phyloP scores from a whole-genome alignment of 192 early-diverging fungal genomes.

The Linnemannia exigua region DNA sequence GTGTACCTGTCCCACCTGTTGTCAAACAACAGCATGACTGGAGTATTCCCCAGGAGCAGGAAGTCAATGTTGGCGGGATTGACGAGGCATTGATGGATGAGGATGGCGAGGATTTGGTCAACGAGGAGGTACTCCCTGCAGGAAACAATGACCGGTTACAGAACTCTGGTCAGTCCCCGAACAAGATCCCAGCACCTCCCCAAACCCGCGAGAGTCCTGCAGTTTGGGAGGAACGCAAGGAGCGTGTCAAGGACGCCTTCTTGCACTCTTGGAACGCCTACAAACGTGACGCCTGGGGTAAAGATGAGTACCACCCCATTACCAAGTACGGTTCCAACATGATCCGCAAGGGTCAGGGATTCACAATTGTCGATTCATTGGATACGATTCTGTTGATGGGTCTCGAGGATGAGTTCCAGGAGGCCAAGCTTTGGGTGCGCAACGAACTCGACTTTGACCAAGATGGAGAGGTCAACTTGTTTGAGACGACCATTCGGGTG shows the following conservation, averaged over 20 bases:
- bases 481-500: conserved; percentile 83
- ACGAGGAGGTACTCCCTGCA: neutral
- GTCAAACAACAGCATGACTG: conserved; percentile 20
- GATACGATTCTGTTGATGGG: conserved; percentile 90
- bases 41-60: neutral
- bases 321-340: conserved; percentile 77
- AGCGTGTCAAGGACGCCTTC: conserved; percentile 77
- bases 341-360: conserved; percentile 73
- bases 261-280: conserved; percentile 87
- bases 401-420: conserved; percentile 78
- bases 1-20: neutral
- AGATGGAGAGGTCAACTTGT: conserved; percentile 74
- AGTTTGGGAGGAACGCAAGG: conserved; percentile 67
- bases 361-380: conserved; percentile 88
- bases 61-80: neutral
- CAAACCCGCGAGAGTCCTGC: conserved; percentile 17
- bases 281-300: conserved; percentile 79
- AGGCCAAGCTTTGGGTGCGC: conserved; percentile 76
- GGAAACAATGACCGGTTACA: neutral
- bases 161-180: neutral
- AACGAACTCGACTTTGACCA: conserved; percentile 77
- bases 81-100: conserved; percentile 10
- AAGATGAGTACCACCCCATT: conserved; percentile 88
- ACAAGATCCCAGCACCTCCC: neutral
- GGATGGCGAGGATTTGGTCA: neutral